Base-by-base conservation (phyloP, 2,329 filamentous ascomycete genomes). In the Venturia carpophila region DNA sequence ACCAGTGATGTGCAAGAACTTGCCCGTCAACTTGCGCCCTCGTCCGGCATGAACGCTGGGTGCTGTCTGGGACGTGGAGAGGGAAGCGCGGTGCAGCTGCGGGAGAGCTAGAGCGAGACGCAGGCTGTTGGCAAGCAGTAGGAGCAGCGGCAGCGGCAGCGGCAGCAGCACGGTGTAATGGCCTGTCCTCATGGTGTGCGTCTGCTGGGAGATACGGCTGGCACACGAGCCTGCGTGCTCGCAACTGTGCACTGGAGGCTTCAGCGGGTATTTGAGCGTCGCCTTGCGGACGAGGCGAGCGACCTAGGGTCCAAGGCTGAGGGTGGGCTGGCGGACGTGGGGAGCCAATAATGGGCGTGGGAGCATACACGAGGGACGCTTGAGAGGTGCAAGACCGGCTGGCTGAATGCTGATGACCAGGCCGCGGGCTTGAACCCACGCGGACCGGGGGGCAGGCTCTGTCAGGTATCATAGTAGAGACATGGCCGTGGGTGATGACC, bases 1-100 rank as follows among this genome's bases (percentile, higher is more conserved):
- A 93, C 91, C 92, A 77, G 91, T 94, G 70, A 96, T 90, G 76
- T 96, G 91, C 73, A 96, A 81, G 78, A 96, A 96, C 73, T 84
- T 85, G 69, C 91, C 91, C 61, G 75, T 75, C 66, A 69, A 47
- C 67, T 52, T 65, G 34, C 64, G 58, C 2, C 41, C 41, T 30
- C 3, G 24, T 3, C 13, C 15, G 49, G 6, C 24, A 47, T 21
- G 6, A 47, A 15, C n/a, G 24, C 30, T 56, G 24, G 49, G 13
- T 27, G 34, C 11, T 41, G 39, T 41, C 39, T 55, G 49, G 27
- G 52, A 13, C 52, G 27, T 37, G 11, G 30, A 37, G 5, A 27
- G n/a, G 27, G 52, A 58, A 34, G 52, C 52, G 52, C 52, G 11
- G 19, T 34, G 52, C 52, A 58, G 52, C 52, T 58, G 52, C 52